A percentile compares a stretch with the other conserved stretches of the same genome.
phyloP scores from a whole-genome alignment of 345 rosid genomes.

The Gossypioides kirkii region DNA sequence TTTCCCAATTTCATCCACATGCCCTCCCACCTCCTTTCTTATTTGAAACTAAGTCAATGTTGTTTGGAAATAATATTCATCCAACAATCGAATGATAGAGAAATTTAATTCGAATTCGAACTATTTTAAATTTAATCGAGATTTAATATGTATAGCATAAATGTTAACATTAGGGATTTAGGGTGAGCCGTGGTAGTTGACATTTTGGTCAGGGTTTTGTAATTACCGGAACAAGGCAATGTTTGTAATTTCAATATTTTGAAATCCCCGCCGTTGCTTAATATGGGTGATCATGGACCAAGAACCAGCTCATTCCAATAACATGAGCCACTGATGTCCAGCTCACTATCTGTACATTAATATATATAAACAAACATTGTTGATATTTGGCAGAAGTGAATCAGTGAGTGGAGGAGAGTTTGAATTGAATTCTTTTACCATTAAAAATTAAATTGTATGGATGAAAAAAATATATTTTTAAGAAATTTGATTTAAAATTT shows the following conservation, averaged over 20 bases:
- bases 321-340: not conserved
- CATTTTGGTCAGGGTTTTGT: not conserved
- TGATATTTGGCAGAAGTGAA: not conserved
- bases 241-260: not conserved
- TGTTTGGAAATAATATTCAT: too few relatives aligned
- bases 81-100: too few relatives aligned
- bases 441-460: too few relatives aligned
- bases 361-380: not conserved
- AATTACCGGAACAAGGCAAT: not conserved
- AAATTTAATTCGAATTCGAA: too few relatives aligned
- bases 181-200: not conserved
- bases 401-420: too few relatives aligned
- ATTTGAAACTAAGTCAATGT: too few relatives aligned
- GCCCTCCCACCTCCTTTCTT: not conserved
- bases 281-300: not conserved
- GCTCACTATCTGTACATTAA: not conserved
- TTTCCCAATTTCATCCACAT: not conserved
- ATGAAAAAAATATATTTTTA: too few relatives aligned
- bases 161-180: not conserved
- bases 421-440: too few relatives aligned
- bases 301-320: not conserved
- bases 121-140: too few relatives aligned
- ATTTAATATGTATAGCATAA: too few relatives aligned
- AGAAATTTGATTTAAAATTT: too few relatives aligned
- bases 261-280: constrained; percentile 11